These are phyloP conservation scores for Euphorbia celastroides DNA, from an alignment of 441 rosid species.

Conservation along the genomic window DNA sequence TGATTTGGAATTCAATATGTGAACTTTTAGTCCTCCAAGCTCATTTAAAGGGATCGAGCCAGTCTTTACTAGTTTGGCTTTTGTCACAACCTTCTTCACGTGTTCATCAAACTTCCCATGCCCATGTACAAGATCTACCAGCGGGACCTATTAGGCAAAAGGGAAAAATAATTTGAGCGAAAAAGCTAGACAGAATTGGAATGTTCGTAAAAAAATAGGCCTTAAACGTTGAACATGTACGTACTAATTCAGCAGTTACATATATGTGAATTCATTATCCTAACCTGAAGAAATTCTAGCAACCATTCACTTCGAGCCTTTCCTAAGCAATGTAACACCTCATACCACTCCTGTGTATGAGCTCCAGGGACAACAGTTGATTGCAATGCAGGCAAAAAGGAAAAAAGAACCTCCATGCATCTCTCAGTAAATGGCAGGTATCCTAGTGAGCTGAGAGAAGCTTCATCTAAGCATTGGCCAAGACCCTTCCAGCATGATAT, in stretches of 20 bases:
- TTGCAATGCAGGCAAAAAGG: slow-evolving; percentile 48
- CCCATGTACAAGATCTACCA: slow-evolving; percentile 34
- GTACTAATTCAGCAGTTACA: not conserved
- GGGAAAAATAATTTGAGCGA: slow-evolving; percentile 5
- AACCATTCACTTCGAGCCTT: slow-evolving; percentile 66
- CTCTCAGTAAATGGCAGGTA: slow-evolving; percentile 49
- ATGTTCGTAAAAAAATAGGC: not conserved
- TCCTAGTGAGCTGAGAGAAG: slow-evolving; percentile 48
- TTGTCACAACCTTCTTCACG: slow-evolving; percentile 61
- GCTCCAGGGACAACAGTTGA: slow-evolving; percentile 22
- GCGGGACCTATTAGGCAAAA: slow-evolving; percentile 38
- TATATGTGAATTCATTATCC: not conserved
- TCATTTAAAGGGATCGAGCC: slow-evolving; percentile 53
- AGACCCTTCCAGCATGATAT: slow-evolving; percentile 86
- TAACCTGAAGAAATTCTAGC: slow-evolving; percentile 68
- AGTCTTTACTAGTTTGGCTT: slow-evolving; percentile 63
- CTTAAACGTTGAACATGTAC: not conserved
- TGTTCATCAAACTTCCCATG: slow-evolving; percentile 27
- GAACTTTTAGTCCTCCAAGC: slow-evolving; percentile 62
- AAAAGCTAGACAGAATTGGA: slow-evolving; percentile 2
- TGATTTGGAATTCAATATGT: slow-evolving; percentile 48
- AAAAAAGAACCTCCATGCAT: slow-evolving; percentile 68
- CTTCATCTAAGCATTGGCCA: slow-evolving; percentile 61
- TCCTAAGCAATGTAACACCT: slow-evolving; percentile 63
- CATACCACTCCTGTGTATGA: slow-evolving; percentile 55